These are phyloP conservation scores for Cladosporium sp. DNA, from an alignment of 2,329 filamentous ascomycete species.

Conservation along the genomic window DNA sequence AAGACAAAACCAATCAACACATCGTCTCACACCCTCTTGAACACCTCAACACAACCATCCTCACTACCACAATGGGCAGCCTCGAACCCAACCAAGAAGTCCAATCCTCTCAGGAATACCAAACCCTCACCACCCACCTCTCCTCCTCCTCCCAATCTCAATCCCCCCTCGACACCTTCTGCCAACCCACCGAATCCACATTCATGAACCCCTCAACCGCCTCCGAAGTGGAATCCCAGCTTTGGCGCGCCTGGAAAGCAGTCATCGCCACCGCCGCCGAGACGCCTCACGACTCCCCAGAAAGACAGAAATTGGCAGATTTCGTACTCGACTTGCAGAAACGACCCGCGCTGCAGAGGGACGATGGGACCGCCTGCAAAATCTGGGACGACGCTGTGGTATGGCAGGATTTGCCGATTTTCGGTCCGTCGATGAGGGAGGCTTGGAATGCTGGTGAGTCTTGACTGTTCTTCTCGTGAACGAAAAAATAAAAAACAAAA, in stretches of 20 bases:
- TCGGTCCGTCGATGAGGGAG: conserved; percentile 29
- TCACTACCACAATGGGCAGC: conserved; percentile 7
- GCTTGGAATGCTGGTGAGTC: conserved; percentile 27
- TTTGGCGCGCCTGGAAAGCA: conserved; percentile 21
- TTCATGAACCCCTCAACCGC: conserved; percentile 15
- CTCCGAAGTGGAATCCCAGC: conserved; percentile 19
- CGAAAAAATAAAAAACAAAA: neutral
- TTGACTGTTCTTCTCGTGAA: no score
- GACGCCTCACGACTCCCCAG: conserved; percentile 20
- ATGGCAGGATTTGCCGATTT: conserved; percentile 28
- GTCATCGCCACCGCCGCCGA: conserved; percentile 20
- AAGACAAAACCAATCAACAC: no score
- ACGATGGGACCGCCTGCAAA: conserved; percentile 16
- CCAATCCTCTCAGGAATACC: conserved; percentile 9
- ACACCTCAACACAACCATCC: no score
- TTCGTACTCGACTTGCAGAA: conserved; percentile 19
- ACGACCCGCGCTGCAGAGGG: conserved; percentile 17
- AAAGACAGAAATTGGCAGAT: conserved; percentile 18
- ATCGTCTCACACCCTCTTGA: no score
- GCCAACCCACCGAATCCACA: conserved; percentile 20
- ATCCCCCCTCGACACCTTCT: conserved; percentile 15
- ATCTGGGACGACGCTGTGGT: conserved; percentile 24
- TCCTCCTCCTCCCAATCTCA: neutral
- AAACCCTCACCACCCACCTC: neutral
- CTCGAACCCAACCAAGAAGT: conserved; percentile 5